Evolutionary conservation across 164 flowering plant genomes (phyloP).

Genomic region (Annona cherimola): DNA sequence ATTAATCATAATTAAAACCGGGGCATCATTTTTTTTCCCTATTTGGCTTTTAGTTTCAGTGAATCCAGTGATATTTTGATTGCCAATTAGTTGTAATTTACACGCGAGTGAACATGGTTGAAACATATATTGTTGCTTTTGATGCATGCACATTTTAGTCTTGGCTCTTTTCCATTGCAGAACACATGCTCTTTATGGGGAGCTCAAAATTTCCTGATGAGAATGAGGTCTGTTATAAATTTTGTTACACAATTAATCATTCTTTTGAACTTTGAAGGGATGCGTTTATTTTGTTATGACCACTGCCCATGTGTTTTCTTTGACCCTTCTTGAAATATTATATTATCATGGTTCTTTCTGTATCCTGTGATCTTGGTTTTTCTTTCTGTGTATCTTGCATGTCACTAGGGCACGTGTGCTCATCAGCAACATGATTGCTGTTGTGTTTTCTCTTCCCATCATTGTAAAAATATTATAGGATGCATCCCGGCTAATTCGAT

Average conservation of each 20-base stretch:
- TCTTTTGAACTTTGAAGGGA: too few relatives aligned
- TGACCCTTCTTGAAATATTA: too few relatives aligned
- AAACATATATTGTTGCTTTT: background rate
- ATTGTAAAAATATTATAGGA: too few relatives aligned
- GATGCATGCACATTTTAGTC: background rate
- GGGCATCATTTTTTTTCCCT: background rate
- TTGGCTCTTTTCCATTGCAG: constrained; percentile 35
- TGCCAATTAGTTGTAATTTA: background rate
- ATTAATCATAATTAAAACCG: background rate
- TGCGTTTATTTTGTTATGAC: too few relatives aligned
- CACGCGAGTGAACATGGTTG: background rate
- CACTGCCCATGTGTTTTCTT: too few relatives aligned
- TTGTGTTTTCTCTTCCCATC: too few relatives aligned
- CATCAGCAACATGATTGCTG: too few relatives aligned
- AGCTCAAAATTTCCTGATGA: constrained; percentile 92
- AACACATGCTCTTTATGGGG: constrained; percentile 99
- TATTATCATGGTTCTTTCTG: too few relatives aligned
- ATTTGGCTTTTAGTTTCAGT: background rate
- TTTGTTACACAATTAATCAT: background rate
- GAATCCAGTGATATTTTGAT: background rate
- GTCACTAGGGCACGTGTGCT: too few relatives aligned
- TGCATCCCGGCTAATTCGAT: too few relatives aligned
- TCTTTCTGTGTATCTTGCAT: too few relatives aligned
- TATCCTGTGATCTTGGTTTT: too few relatives aligned
- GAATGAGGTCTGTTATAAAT: constrained; percentile 62